phyloP scores from a whole-genome alignment of 495 filamentous ascomycete species.

The Alectoria sarmentosa region DNA sequence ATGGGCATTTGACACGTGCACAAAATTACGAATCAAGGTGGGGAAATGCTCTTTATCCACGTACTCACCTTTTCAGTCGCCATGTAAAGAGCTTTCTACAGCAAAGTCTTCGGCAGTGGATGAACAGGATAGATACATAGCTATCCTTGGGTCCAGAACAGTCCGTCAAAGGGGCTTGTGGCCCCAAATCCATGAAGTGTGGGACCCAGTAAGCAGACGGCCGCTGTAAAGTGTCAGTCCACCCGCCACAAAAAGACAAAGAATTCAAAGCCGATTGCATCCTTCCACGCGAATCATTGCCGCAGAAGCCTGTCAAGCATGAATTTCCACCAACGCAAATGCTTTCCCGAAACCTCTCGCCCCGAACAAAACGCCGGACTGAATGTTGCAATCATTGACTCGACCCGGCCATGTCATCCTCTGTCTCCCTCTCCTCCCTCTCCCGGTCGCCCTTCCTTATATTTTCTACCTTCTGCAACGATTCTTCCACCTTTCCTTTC shows the following conservation, averaged over 20 bases:
- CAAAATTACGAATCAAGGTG: neutral
- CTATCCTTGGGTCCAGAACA: neutral
- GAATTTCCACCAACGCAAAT: neutral
- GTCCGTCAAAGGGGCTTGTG: neutral
- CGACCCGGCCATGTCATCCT: conserved; percentile 11
- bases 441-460: conserved; percentile 19
- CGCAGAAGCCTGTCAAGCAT: too few relatives aligned
- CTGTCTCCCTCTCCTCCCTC: conserved; percentile 19
- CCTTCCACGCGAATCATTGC: neutral
- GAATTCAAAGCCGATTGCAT: neutral
- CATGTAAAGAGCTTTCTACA: neutral
- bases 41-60: neutral
- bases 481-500: conserved; percentile 16
- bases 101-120: neutral
- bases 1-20: neutral
- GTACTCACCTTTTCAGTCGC: neutral
- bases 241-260: neutral
- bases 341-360: neutral
- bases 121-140: neutral
- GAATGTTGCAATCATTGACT: neutral
- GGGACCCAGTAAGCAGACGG: neutral
- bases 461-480: conserved; percentile 14
- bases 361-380: neutral
- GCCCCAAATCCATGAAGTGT: neutral
- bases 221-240: neutral